Evolutionary conservation across 495 filamentous ascomycete species (phyloP), one percentile per base, ranked within the genome.

Genomic region (Opeltia flavorubescens): DNA sequence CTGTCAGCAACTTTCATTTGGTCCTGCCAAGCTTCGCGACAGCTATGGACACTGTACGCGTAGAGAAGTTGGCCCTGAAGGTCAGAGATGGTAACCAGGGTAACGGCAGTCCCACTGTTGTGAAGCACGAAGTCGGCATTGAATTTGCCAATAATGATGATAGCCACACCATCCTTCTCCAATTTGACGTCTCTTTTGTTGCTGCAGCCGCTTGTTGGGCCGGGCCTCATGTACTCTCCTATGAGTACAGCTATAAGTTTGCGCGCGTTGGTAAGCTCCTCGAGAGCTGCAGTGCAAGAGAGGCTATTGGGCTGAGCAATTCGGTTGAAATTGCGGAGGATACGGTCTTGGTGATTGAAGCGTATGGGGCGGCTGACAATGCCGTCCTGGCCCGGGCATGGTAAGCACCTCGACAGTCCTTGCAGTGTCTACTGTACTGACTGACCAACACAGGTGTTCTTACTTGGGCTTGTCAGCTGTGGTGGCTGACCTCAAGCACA

Each of bases 311-410:
- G n/a, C n/a, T n/a, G n/a, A n/a, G n/a, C n/a, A n/a, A n/a, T n/a
- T n/a, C n/a, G n/a, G n/a, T n/a, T n/a, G 56, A 26, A 59, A 50
- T 20, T 24, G 68, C 74, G 40, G 61, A 74, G 8, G 76, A 81
- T 50, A 67, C 66, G 51, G 78, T 86, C 9, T 64, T 86, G 30
- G 79, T 79, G 28, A 67, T 86, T 15, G 76, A 84, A 61, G 79
- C 80, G 24, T 77, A 80, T 52, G 81, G 81, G 8, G 78, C 78
- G 24, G 61, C 59, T 39, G 81, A 86, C 58, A 84, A 84, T 49
- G 81, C 83, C 59, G 81, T 86, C 12, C 69, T 86, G 54, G 79
- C 78, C 1, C 63, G 81, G 42, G 81, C 81, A 35, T 84, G 81
- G 81, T 84, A 78, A 53, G 66, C 75, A 50, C 77, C 80, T 49